Conservation (phyloP, 2,329 filamentous ascomycete genomes). For the Cytospora schulzeri region DNA sequence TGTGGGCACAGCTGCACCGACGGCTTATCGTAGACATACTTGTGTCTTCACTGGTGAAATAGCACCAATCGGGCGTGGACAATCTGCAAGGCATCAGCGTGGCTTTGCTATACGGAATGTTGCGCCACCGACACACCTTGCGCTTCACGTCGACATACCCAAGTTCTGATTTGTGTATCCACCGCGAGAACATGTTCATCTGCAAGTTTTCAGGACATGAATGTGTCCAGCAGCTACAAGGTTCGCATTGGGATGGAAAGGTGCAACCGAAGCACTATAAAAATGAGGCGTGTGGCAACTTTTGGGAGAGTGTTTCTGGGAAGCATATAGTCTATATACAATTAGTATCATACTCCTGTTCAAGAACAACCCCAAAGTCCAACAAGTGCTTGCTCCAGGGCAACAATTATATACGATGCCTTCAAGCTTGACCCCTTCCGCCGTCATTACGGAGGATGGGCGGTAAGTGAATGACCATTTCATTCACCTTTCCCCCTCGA, state of each 20-base stretch:
- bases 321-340: neutral
- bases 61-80: neutral
- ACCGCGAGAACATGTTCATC: neutral
- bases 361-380: too few species aligned
- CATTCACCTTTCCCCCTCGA: neutral
- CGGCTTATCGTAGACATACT: neutral
- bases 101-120: neutral
- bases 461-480: neutral
- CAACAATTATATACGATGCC: neutral
- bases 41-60: neutral
- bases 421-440: neutral
- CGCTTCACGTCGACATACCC: neutral
- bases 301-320: neutral
- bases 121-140: neutral
- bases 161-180: neutral
- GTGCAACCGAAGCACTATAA: neutral
- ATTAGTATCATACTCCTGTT: too few species aligned
- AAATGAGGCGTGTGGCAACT: neutral
- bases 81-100: neutral
- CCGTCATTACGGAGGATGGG: neutral
- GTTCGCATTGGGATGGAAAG: neutral
- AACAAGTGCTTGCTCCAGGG: neutral
- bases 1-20: neutral
- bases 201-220: neutral
- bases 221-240: neutral